Base-by-base conservation (phyloP, 2,329 filamentous ascomycete species). In the Polytolypa hystricis region DNA sequence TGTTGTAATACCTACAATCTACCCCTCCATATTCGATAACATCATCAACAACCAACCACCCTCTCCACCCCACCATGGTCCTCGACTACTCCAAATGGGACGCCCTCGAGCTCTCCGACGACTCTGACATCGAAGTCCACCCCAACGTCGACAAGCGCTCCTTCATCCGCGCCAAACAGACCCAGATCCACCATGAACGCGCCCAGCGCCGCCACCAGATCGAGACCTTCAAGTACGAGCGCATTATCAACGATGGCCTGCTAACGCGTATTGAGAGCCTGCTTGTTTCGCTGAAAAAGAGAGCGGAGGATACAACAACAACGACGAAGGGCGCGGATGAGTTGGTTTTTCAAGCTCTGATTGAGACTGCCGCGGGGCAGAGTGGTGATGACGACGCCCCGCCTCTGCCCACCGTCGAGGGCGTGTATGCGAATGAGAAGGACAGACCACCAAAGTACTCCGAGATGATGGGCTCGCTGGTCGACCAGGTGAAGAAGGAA, bases 111-210 rank as follows among this genome's bases (percentile, higher is more conserved):
- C 79, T 98, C 56, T 94, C 85, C 54, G 91, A 98, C 63, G 91
- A 98, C 64, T 95, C 86, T 35, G 91, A 98, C 55, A 80, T 98
- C 52, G 91, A 98, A 66, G 91, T 96, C 35, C 91, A 98, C 62
- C 91, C 91, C 42, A 98, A 98, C 58, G 91, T 98, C 58, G 91
- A 98, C 67, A 98, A 98, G 63, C 77, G 81, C 35, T 96, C 89
- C 42, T 98, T 98, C 63, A 98, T 98, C 60, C 84, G 89, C 47
- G 93, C 91, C 47, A 98, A 98, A 66, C 91, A 96, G 67, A 81
- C 79, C 51, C 87, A 98, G 65, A 98, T 98, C 52, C 91, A 98
- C 61, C 78, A 87, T 55, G 81, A 95, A 58, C 81, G 91, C 38
- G 71, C 79, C 48, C 81, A 93, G 53, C 81, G 91, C 39, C 84